Percentiles rank a stretch among this genome's conserved stretches.
phyloP scores from a whole-genome alignment of 2,329 filamentous ascomycete genomes.

The Beauveria asiatica region DNA sequence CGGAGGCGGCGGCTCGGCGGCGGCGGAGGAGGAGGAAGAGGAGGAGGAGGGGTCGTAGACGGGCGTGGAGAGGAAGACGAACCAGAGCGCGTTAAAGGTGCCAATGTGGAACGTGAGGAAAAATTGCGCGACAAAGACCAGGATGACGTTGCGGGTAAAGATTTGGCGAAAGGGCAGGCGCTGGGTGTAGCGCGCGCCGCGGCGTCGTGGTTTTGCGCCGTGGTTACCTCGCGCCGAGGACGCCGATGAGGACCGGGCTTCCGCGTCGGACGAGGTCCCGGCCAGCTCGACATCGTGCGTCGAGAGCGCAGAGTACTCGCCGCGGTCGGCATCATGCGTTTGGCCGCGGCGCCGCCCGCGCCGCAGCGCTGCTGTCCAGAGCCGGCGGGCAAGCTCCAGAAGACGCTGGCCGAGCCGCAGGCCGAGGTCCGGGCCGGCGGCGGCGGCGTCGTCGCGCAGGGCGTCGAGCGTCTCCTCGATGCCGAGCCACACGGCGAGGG shows the following conservation, averaged over 20 bases:
- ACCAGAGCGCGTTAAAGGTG: constrained; percentile 69
- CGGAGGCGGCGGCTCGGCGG: constrained; percentile 20
- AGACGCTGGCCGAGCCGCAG: constrained; percentile 31
- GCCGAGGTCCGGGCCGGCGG: constrained; percentile 31
- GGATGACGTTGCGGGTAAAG: constrained; percentile 45
- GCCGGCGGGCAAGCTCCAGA: constrained; percentile 18
- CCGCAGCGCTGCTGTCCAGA: constrained; percentile 11
- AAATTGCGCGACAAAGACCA: constrained; percentile 56
- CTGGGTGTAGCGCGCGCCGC: constrained; percentile 31
- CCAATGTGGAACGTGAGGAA: constrained; percentile 65
- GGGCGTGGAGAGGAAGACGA: constrained; percentile 67
- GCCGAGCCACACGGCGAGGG: constrained; percentile 38
- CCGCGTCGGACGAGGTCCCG: neutral
- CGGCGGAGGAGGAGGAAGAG: constrained; percentile 20
- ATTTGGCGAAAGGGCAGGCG: constrained; percentile 44
- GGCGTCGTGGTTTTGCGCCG: neutral
- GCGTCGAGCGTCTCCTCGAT: constrained; percentile 46
- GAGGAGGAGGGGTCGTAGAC: constrained; percentile 39
- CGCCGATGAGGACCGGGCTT: neutral
- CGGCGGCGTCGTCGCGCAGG: constrained; percentile 19
- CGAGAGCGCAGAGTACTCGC: constrained; percentile 19
- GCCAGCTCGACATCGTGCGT: constrained; percentile 17
- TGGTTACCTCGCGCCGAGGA: neutral
- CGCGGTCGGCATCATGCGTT: neutral
- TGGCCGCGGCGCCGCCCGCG: too few relatives aligned